These are phyloP conservation scores for Colletotrichum sp. DNA, from an alignment of 2,329 filamentous ascomycete species.

Conservation along the genomic window DNA sequence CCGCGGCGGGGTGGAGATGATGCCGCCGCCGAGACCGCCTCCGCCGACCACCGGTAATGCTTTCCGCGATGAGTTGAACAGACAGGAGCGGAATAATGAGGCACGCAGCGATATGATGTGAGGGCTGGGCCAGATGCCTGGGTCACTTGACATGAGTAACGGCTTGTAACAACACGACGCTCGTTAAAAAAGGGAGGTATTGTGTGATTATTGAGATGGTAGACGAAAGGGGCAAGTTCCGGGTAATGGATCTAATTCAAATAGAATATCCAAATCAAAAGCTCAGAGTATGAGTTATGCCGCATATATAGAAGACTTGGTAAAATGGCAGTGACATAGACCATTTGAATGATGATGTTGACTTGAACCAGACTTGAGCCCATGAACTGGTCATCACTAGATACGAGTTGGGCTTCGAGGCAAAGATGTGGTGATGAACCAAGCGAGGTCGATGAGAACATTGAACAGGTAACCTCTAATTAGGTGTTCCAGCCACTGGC, in stretches of 20 bases:
- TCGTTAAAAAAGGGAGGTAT: background rate
- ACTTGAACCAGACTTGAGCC: background rate
- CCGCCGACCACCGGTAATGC: background rate
- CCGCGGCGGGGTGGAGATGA: constrained; percentile 18
- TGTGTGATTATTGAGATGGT: too few relatives aligned
- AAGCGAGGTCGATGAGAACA: background rate
- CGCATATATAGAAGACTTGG: too few relatives aligned
- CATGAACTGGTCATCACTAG: background rate
- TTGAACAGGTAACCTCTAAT: too few relatives aligned
- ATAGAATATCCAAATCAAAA: background rate
- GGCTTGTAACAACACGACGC: background rate
- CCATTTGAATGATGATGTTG: background rate
- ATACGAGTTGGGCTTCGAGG: background rate
- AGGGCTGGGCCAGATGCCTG: background rate
- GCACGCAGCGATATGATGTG: background rate
- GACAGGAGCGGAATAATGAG: constrained; percentile 16
- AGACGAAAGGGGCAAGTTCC: background rate
- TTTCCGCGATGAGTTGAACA: constrained; percentile 16
- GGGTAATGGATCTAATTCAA: background rate
- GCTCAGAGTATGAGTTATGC: background rate
- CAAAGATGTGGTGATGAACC: background rate
- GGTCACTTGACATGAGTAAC: background rate
- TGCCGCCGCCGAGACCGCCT: constrained; percentile 14
- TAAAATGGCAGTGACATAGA: too few relatives aligned
- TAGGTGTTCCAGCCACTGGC: too few relatives aligned